Conservation (phyloP, 164 flowering plant genomes). For the Amborella trichopoda region DNA sequence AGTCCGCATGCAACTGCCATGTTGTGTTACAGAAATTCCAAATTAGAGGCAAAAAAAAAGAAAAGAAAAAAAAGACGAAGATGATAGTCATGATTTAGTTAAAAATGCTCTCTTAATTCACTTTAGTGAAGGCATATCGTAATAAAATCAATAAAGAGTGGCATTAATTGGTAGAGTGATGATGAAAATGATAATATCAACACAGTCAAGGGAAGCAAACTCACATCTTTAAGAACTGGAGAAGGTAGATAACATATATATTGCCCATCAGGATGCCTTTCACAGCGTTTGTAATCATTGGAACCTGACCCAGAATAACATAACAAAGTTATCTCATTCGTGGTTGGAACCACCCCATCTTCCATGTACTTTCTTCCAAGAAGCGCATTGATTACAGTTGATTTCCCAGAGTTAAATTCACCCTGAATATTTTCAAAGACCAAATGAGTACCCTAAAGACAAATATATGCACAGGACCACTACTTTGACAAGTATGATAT, state of each 20-base stretch:
- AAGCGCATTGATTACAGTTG: constrained; percentile 87
- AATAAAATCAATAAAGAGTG: too few relatives aligned
- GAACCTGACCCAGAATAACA: constrained; percentile 49
- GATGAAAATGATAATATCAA: neutral
- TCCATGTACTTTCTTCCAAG: constrained; percentile 76
- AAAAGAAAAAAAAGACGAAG: too few relatives aligned
- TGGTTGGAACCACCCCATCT: constrained; percentile 96
- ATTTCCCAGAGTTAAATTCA: constrained; percentile 95
- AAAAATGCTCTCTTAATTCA: too few relatives aligned
- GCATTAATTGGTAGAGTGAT: too few relatives aligned
- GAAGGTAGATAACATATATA: constrained; percentile 77
- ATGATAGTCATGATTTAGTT: too few relatives aligned
- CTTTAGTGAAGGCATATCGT: too few relatives aligned
- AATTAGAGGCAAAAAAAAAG: too few relatives aligned
- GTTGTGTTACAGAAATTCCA: too few relatives aligned
- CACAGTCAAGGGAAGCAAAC: constrained; percentile 8
- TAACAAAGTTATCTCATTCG: constrained; percentile 93
- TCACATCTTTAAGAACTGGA: constrained; percentile 73
- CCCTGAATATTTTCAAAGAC: constrained; percentile 36
- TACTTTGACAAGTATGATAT: too few relatives aligned
- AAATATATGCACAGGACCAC: too few relatives aligned
- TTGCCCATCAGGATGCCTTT: constrained; percentile 93
- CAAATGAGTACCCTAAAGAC: neutral
- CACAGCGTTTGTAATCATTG: constrained; percentile 49
- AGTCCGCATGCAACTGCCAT: too few relatives aligned